A percentile compares a stretch with the other conserved stretches of the same genome.
Conservation (phyloP, 805 yeast species). For the Metschnikowia peoriensis region DNA sequence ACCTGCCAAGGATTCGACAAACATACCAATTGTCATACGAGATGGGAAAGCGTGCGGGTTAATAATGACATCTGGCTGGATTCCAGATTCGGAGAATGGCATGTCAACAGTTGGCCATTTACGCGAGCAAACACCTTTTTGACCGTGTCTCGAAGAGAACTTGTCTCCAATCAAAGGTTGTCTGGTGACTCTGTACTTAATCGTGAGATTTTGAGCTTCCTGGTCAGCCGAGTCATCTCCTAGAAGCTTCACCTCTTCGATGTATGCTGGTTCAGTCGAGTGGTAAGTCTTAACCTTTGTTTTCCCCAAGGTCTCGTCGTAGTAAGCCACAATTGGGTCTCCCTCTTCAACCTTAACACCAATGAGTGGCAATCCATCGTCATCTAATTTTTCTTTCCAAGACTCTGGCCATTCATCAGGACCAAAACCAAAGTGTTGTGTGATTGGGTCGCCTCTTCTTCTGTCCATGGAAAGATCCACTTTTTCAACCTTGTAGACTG, state of each 20-base stretch:
- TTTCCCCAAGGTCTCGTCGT: conserved; percentile 85
- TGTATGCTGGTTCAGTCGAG: conserved; percentile 89
- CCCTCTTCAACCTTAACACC: conserved; percentile 91
- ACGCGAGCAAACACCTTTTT: conserved; percentile 97
- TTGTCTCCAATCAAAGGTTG: conserved; percentile 96
- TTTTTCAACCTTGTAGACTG: conserved; percentile 92
- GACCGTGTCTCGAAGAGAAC: conserved; percentile 97
- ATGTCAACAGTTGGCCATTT: conserved; percentile 96
- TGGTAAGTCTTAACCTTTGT: conserved; percentile 92
- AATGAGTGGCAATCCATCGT: conserved; percentile 88
- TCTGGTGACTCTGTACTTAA: conserved; percentile 89
- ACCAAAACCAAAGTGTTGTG: conserved; percentile 94
- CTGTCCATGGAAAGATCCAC: conserved; percentile 75
- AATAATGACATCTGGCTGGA: conserved; percentile 95
- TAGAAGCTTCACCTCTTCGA: conserved; percentile 89
- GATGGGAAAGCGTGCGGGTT: conserved; percentile 99
- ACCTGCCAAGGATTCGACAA: conserved; percentile 97
- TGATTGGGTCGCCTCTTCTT: conserved; percentile 89
- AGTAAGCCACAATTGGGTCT: conserved; percentile 91
- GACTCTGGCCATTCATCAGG: conserved; percentile 86
- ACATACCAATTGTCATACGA: conserved; percentile 99
- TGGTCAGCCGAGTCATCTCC: conserved; percentile 75
- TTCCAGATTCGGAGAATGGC: conserved; percentile 96
- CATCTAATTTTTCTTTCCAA: conserved; percentile 86
- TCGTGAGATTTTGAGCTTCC: conserved; percentile 81